Conservation (phyloP, 768 basidiomycete genomes). For the Suillus subaureus region DNA sequence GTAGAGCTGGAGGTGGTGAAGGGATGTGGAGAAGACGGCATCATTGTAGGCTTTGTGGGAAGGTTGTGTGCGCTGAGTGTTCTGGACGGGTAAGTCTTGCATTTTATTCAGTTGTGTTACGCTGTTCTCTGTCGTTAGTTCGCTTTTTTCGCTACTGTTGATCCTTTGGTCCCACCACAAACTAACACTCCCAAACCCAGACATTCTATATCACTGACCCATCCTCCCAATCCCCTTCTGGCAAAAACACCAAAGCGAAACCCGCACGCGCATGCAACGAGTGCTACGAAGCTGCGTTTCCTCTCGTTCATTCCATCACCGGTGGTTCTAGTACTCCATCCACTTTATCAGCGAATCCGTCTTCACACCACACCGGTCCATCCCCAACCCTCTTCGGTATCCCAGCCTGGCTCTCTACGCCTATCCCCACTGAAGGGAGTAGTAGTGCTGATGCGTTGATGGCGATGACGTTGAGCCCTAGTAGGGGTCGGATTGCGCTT, state of each 20-base stretch:
- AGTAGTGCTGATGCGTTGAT: constrained; percentile 36
- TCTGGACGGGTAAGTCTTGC: constrained; percentile 63
- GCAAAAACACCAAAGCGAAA: constrained; percentile 49
- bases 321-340: constrained; percentile 7
- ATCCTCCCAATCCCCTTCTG: constrained; percentile 25
- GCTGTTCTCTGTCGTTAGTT: not conserved
- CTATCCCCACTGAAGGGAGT: constrained; percentile 18
- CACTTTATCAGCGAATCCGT: constrained; percentile 11
- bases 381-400: constrained; percentile 26
- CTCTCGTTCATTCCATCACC: constrained; percentile 35
- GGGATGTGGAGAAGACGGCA: constrained; percentile 63
- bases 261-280: constrained; percentile 82
- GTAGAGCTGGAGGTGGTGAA: constrained; percentile 12
- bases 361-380: constrained; percentile 17
- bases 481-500: constrained; percentile 1
- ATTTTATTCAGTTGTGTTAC: not conserved
- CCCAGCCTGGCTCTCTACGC: constrained; percentile 34
- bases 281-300: constrained; percentile 88
- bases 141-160: not conserved
- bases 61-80: constrained; percentile 85
- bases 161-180: not conserved
- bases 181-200: constrained; percentile 38
- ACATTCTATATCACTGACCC: constrained; percentile 80
- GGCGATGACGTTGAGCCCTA: constrained; percentile 37
- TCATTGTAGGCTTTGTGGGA: constrained; percentile 84